Conservation (phyloP, 2,329 filamentous ascomycete genomes). For the Alternaria gansuensis region DNA sequence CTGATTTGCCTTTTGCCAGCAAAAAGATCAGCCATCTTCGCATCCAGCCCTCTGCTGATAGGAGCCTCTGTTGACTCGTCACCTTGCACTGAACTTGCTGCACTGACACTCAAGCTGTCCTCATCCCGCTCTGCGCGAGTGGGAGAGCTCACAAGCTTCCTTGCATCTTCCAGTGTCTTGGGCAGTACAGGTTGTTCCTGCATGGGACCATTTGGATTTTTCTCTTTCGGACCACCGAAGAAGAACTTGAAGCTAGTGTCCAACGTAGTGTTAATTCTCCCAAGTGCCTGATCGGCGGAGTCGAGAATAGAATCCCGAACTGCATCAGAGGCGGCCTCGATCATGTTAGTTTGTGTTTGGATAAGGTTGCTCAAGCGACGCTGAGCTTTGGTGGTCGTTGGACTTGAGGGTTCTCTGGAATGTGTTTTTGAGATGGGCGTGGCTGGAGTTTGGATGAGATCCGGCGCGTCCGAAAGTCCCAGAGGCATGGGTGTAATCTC, state of each 20-base stretch:
- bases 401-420: slow-evolving; percentile 42
- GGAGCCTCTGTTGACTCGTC: slow-evolving; percentile 50
- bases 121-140: slow-evolving; percentile 60
- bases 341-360: slow-evolving; percentile 80
- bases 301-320: slow-evolving; percentile 72
- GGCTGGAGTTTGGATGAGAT: slow-evolving; percentile 53
- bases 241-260: slow-evolving; percentile 95
- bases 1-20: slow-evolving; percentile 70
- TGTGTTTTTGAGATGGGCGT: slow-evolving; percentile 38
- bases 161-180: slow-evolving; percentile 90
- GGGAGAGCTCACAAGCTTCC: slow-evolving; percentile 83
- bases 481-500: slow-evolving; percentile 54
- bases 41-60: slow-evolving; percentile 57
- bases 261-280: slow-evolving; percentile 88
- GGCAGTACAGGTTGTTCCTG: slow-evolving; percentile 67
- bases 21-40: slow-evolving; percentile 73
- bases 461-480: slow-evolving; percentile 50
- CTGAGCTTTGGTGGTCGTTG: slow-evolving; percentile 65
- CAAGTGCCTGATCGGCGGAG: slow-evolving; percentile 89
- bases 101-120: slow-evolving; percentile 61
- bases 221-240: slow-evolving; percentile 84
- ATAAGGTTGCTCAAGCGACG: slow-evolving; percentile 85
- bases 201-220: slow-evolving; percentile 52
- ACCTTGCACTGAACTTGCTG: slow-evolving; percentile 61
- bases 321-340: slow-evolving; percentile 84